Percentiles rank a stretch among this genome's conserved stretches.
Evolutionary conservation across 2,329 filamentous ascomycete genomes (phyloP).

Genomic region (Pseudofabraea citricarpa): DNA sequence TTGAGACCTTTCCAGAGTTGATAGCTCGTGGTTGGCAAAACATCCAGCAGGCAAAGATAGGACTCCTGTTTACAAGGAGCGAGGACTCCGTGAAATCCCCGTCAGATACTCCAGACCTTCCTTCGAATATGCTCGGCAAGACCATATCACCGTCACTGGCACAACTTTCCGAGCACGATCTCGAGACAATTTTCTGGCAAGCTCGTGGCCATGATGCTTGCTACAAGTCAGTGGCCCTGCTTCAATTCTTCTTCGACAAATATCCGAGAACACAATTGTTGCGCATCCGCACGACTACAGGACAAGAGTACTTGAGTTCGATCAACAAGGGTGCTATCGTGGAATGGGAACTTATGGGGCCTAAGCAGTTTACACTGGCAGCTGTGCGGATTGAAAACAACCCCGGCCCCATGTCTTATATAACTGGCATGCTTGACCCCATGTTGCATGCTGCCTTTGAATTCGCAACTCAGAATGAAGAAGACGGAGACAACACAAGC

Average conservation of each 20-base stretch:
- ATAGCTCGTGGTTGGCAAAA: background rate
- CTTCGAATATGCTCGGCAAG: background rate
- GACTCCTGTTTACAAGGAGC: background rate
- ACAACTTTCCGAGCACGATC: background rate
- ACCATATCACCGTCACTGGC: background rate
- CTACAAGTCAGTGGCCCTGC: background rate
- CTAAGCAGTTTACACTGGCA: background rate
- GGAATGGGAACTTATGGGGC: background rate
- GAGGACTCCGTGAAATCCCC: background rate
- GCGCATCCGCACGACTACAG: background rate
- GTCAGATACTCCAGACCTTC: background rate
- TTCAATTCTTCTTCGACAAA: background rate
- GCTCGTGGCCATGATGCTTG: background rate
- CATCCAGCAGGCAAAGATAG: background rate
- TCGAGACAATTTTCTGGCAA: slow-evolving; percentile 1
- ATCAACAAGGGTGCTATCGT: background rate
- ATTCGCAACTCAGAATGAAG: background rate
- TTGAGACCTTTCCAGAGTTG: background rate
- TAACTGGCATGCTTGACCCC: background rate
- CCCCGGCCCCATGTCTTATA: background rate
- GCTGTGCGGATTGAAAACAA: background rate
- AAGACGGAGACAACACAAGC: background rate
- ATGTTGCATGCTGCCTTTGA: background rate
- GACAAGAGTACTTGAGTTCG: background rate
- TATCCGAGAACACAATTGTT: background rate